These are phyloP conservation scores for Backusella australiensis DNA, from an alignment of 192 early-diverging fungal species.

Conservation along the genomic window DNA sequence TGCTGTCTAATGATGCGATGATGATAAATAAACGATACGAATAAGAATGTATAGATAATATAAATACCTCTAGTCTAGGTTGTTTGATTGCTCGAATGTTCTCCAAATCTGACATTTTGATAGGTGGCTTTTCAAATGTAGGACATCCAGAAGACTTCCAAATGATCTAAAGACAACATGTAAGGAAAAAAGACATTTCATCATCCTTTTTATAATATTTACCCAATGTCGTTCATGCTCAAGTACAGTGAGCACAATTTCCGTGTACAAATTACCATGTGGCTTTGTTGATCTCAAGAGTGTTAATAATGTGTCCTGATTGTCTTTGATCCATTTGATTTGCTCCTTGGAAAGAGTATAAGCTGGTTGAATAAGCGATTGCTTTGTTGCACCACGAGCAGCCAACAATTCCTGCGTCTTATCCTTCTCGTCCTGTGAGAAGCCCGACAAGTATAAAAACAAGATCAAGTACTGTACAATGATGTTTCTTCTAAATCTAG, in stretches of 20 bases:
- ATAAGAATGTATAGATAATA: background rate
- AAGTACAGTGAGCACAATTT: constrained; percentile 65
- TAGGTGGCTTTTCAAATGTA: constrained; percentile 58
- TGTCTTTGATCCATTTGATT: constrained; percentile 49
- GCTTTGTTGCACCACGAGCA: constrained; percentile 57
- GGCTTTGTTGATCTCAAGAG: constrained; percentile 54
- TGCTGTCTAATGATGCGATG: background rate
- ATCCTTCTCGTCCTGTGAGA: constrained; percentile 46
- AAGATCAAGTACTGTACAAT: constrained; percentile 88
- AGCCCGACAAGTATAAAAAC: constrained; percentile 66
- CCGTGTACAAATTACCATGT: constrained; percentile 61
- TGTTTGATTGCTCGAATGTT: constrained; percentile 10
- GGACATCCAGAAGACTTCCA: constrained; percentile 84
- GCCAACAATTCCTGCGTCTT: constrained; percentile 43
- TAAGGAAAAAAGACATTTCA: background rate
- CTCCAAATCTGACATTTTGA: constrained; percentile 42
- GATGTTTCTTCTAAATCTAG: constrained; percentile 81
- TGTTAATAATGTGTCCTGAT: constrained; percentile 43
- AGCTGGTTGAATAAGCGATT: constrained; percentile 32
- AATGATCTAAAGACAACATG: constrained; percentile 43
- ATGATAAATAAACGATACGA: no score
- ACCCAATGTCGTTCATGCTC: constrained; percentile 78
- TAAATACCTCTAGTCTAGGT: constrained; percentile 13
- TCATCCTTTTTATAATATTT: background rate
- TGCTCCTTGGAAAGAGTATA: constrained; percentile 28